A percentile compares a stretch with the other conserved stretches of the same genome.
Conservation (phyloP, 1,139 yeast species). For the Suhomyces bolitotheri region DNA sequence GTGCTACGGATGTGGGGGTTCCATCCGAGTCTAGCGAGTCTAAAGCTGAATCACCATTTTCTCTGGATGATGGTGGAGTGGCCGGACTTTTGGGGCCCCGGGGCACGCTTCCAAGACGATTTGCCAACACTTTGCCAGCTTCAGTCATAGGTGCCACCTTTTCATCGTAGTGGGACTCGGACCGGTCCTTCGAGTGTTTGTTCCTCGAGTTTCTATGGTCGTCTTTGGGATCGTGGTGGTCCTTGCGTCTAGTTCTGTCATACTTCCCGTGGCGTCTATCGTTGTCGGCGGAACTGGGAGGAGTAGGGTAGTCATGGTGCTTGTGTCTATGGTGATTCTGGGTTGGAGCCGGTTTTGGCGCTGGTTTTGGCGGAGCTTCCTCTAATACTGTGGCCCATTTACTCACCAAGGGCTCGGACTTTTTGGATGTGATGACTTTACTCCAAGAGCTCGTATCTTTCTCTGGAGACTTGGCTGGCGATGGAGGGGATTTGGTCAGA, state of each 20-base stretch:
- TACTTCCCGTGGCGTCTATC: background rate
- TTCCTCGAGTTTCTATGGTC: background rate
- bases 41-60: background rate
- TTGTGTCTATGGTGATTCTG: background rate
- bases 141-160: conserved; percentile 25
- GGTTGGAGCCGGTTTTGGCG: background rate
- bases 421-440: conserved; percentile 15
- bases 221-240: background rate
- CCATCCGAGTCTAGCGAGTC: conserved; percentile 1
- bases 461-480: conserved; percentile 1
- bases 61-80: conserved; percentile 7
- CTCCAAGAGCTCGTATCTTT: conserved; percentile 12
- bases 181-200: background rate
- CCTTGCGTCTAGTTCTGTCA: background rate
- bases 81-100: conserved; percentile 2
- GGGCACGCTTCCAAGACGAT: conserved; percentile 21
- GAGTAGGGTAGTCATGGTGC: conserved; percentile 1
- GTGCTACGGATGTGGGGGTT: background rate
- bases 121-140: conserved; percentile 31
- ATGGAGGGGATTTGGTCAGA: background rate
- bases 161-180: conserved; percentile 13
- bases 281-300: conserved; percentile 5
- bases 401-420: conserved; percentile 24
- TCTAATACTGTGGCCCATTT: conserved; percentile 30
- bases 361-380: conserved; percentile 1